Conservation (phyloP, 139 green algal genomes). For the Coelastrella sp. region DNA sequence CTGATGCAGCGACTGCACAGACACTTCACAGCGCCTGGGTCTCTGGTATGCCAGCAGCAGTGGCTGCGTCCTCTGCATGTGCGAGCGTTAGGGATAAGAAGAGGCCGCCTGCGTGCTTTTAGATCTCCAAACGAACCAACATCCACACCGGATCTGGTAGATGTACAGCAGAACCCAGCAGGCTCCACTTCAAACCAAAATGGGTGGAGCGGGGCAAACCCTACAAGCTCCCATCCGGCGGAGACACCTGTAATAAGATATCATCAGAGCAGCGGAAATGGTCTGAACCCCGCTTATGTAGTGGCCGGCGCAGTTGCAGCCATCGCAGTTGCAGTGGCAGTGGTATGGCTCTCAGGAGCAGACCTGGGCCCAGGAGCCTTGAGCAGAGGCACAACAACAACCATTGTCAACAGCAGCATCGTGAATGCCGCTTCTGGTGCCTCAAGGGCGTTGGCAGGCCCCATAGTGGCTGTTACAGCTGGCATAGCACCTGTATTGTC, state of each 20-base stretch:
- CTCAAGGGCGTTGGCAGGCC: not conserved
- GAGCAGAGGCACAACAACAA: not conserved
- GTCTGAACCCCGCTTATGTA: not conserved
- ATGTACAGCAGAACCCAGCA: not conserved
- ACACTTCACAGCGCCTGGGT: not conserved
- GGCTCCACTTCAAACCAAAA: not conserved
- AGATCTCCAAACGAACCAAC: not conserved
- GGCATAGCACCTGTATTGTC: not conserved
- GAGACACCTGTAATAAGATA: not conserved
- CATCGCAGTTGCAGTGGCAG: not conserved
- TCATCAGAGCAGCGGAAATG: not conserved
- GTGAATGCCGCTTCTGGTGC: not conserved
- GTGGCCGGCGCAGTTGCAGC: conserved; percentile 6
- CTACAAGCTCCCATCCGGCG: not conserved
- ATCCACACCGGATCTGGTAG: conserved; percentile 3
- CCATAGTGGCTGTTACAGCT: not conserved
- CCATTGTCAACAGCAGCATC: not conserved
- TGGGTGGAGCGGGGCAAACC: not conserved
- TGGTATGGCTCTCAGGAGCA: not conserved
- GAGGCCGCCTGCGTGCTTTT: not conserved
- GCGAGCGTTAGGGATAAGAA: not conserved
- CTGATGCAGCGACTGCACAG: not conserved
- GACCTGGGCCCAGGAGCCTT: not conserved
- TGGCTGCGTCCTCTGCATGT: not conserved
- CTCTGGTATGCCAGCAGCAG: not conserved